Base-by-base conservation (phyloP, 2,329 filamentous ascomycete species). In the Fusarium temperatum region DNA sequence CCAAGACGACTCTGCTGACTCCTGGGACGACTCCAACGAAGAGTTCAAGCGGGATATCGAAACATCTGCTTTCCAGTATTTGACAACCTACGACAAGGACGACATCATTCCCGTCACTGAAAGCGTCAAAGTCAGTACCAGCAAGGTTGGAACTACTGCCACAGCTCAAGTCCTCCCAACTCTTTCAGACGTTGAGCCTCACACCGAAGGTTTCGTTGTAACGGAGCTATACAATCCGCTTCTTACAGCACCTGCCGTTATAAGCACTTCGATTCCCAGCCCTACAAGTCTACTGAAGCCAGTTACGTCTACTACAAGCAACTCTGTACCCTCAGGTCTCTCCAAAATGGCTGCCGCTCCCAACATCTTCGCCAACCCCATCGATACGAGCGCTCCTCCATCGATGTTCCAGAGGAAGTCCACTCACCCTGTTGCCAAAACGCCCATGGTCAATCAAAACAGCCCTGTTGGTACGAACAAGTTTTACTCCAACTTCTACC, bases 401-500 rank as follows among this genome's bases (percentile, higher is more conserved):
- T 77, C 84, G 0, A 81, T 83, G 36, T 87, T 92, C 55, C 60
- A 78, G 14, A 80, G 82, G 45, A 84, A 85, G 35, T 75, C 83
- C 26, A 89, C 91, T 72, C 91, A 93, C 72, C 91, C 91, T 0
- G 89, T 89, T 32, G 82, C 87, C 45, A 85, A 88, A 20, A 80
- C 84, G 28, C 89, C 89, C 11, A 85, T 92, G 42, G 84, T 92
- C 44, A 79, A 76, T 38, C 81, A 84, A 22, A 75, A 82, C 4
- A 80, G 80, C 1, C 89, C 91, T 8, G 83, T 94, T 51, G 85
- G 89, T 56, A 96, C 93, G 30, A 96, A 95, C 85, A 95, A 94
- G 78, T 95, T 95, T 80, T 94, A 93, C 76, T 87, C 91, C 75
- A 96, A 96, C 78, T 90, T 96, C 72, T 94, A 94, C 80, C 85